A percentile compares a stretch with the other conserved stretches of the same genome.
Evolutionary conservation across 768 basidiomycete species (phyloP).

Genomic region (Steccherinum ochraceum): DNA sequence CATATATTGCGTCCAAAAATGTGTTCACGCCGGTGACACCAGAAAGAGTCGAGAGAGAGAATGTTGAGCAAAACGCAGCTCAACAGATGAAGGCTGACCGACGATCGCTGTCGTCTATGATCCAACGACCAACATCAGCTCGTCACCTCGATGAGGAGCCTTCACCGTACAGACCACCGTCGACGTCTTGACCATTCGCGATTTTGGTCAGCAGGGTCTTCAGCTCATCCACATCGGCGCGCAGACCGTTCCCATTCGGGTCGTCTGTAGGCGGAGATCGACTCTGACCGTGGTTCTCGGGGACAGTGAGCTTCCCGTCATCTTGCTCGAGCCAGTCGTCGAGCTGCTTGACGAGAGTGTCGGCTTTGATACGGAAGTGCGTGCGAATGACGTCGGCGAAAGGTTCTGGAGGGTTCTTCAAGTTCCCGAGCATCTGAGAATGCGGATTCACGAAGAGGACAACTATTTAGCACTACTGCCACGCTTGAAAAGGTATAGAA

Average conservation of each 20-base stretch:
- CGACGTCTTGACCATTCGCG: conserved; percentile 13
- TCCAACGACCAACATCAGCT: too few relatives aligned
- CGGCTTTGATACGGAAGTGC: conserved; percentile 84
- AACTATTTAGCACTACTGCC: not conserved
- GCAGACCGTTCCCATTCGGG: conserved; percentile 52
- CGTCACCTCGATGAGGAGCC: too few relatives aligned
- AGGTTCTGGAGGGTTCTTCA: conserved; percentile 78
- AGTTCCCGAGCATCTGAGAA: conserved; percentile 73
- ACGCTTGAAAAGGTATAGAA: conserved; percentile 1
- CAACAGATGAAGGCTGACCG: too few relatives aligned
- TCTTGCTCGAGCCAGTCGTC: conserved; percentile 74
- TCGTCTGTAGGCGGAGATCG: conserved; percentile 28
- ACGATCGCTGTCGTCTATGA: too few relatives aligned
- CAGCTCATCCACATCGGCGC: conserved; percentile 68
- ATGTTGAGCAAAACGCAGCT: too few relatives aligned
- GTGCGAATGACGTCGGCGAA: conserved; percentile 85
- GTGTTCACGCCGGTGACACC: too few relatives aligned
- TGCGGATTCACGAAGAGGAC: too few relatives aligned
- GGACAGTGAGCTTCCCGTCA: conserved; percentile 62
- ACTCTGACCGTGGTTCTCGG: conserved; percentile 33
- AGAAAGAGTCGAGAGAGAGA: too few relatives aligned
- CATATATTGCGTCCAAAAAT: too few relatives aligned
- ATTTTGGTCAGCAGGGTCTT: conserved; percentile 47
- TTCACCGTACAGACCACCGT: not conserved
- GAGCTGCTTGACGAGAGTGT: conserved; percentile 61